A percentile compares a stretch with the other conserved stretches of the same genome.
These are phyloP conservation scores for Angomonas ambiguus DNA, from an alignment of 208 protist species.

Conservation along the genomic window DNA sequence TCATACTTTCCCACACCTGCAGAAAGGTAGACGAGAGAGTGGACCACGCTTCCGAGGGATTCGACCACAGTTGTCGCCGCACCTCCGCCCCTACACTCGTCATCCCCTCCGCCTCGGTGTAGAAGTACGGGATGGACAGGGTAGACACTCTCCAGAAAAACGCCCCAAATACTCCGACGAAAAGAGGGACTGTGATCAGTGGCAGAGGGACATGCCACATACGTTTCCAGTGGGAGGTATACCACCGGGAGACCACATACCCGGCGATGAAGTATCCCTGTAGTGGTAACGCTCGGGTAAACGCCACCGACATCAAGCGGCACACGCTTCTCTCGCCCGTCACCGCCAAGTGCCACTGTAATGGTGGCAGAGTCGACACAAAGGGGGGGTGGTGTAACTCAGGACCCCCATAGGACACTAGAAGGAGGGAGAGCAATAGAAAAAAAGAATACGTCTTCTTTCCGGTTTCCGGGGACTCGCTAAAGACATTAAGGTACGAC, in stretches of 20 bases:
- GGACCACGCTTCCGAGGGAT: not conserved
- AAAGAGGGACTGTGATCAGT: conserved; percentile 51
- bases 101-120: conserved; percentile 12
- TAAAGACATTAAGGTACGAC: conserved; percentile 66
- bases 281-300: conserved; percentile 31
- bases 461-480: conserved; percentile 24
- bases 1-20: not conserved
- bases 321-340: conserved; percentile 1
- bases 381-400: conserved; percentile 57
- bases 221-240: conserved; percentile 36
- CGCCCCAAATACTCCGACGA: conserved; percentile 39
- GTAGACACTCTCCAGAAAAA: conserved; percentile 33
- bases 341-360: conserved; percentile 25
- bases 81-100: conserved; percentile 19
- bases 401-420: conserved; percentile 47
- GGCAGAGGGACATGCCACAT: conserved; percentile 66
- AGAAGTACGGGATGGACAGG: conserved; percentile 22
- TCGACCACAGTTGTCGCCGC: conserved; percentile 1
- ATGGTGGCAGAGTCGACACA: conserved; percentile 32
- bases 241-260: conserved; percentile 45
- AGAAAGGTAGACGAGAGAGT: not conserved
- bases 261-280: conserved; percentile 57
- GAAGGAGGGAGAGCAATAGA: conserved; percentile 34
- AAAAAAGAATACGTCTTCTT: conserved; percentile 28
- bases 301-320: not conserved